Evolutionary conservation across 805 yeast species (phyloP).

Genomic region (Lipomyces yamanashiensis): DNA sequence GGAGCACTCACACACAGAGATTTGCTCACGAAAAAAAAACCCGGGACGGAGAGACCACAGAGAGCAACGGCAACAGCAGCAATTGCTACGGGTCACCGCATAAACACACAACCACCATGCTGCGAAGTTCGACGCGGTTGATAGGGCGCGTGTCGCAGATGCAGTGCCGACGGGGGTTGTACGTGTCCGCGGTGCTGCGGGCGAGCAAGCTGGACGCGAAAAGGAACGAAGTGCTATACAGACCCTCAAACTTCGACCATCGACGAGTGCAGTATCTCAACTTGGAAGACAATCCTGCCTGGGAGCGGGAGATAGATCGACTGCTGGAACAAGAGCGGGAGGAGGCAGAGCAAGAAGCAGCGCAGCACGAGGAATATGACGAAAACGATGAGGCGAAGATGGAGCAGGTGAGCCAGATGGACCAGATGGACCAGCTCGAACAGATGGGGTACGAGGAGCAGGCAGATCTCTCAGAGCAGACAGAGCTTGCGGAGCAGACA

Average conservation of each 20-base stretch:
- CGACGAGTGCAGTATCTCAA: slow-evolving; percentile 1
- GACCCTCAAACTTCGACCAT: slow-evolving; percentile 9
- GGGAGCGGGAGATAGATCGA: not conserved
- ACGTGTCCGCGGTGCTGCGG: not conserved
- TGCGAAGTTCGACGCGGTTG: slow-evolving; percentile 14
- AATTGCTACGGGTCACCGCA: not conserved
- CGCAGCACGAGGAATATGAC: not conserved
- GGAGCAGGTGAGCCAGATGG: not conserved
- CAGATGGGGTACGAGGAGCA: not conserved
- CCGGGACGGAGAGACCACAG: not conserved
- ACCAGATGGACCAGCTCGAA: not conserved
- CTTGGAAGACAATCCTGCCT: not conserved
- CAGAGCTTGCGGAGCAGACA: no score
- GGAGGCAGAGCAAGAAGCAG: not conserved
- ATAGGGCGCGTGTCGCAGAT: not conserved
- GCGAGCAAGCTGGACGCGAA: slow-evolving; percentile 5
- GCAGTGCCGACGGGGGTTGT: not conserved
- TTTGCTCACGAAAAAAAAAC: not conserved
- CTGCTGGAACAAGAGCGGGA: not conserved
- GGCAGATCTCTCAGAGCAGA: not conserved
- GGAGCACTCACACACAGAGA: not conserved
- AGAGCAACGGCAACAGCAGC: not conserved
- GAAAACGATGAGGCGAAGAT: not conserved
- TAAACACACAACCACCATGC: not conserved
- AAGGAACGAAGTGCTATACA: not conserved